phyloP scores from a whole-genome alignment of 2,329 filamentous ascomycete genomes.

The Sclerotinia sclerotiorum region DNA sequence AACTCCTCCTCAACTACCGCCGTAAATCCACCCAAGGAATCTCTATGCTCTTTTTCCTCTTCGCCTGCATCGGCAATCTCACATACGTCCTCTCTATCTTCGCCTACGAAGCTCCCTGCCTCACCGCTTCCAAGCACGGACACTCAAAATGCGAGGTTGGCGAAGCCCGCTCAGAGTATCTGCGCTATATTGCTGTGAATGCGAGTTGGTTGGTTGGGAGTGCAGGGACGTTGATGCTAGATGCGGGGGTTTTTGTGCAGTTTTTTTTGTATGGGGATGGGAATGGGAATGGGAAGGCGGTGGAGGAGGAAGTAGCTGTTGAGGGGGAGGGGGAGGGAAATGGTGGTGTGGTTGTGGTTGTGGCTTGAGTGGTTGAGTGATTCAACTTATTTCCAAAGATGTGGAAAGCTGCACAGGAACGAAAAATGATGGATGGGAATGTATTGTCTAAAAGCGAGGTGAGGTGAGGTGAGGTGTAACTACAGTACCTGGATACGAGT shows the following conservation, averaged over 20 bases:
- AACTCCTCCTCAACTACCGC: slow-evolving; percentile 87
- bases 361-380: background rate
- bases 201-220: slow-evolving; percentile 88
- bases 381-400: too few species aligned
- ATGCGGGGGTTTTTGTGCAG: slow-evolving; percentile 84
- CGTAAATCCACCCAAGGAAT: slow-evolving; percentile 93
- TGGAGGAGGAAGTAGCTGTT: slow-evolving; percentile 21
- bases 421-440: too few species aligned
- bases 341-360: background rate
- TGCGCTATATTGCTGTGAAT: slow-evolving; percentile 83
- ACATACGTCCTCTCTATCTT: slow-evolving; percentile 92
- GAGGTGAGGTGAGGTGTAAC: background rate
- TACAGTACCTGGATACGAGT: background rate
- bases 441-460: background rate
- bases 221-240: slow-evolving; percentile 80
- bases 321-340: slow-evolving; percentile 1
- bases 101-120: slow-evolving; percentile 77
- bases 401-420: background rate
- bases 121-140: slow-evolving; percentile 50
- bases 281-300: slow-evolving; percentile 17
- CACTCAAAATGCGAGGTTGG: slow-evolving; percentile 61
- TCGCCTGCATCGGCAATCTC: slow-evolving; percentile 91
- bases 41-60: slow-evolving; percentile 91
- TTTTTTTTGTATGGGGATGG: slow-evolving; percentile 76
- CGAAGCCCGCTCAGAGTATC: slow-evolving; percentile 55